A percentile compares a stretch with the other conserved stretches of the same genome.
Conservation (phyloP, 2,329 filamentous ascomycete species). For the Neoarthrinium moseri region DNA sequence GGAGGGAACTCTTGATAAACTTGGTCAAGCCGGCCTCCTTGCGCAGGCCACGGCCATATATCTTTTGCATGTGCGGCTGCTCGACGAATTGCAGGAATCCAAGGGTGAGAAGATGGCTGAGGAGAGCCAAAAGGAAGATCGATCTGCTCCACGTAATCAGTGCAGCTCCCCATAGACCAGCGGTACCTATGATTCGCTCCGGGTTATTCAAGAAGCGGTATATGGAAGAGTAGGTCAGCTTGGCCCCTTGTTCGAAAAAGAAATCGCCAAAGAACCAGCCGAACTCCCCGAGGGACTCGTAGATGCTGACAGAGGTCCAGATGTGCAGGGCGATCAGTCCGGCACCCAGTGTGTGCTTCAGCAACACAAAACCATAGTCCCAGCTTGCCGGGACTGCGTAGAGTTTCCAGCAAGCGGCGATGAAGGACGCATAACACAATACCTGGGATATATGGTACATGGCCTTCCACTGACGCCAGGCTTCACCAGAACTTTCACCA, state of each 20-base stretch:
- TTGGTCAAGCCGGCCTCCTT: conserved; percentile 88
- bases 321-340: conserved; percentile 82
- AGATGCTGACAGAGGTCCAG: conserved; percentile 91
- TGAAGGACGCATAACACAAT: conserved; percentile 85
- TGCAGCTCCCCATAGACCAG: conserved; percentile 92
- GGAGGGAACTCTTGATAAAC: conserved; percentile 83
- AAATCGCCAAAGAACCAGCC: conserved; percentile 99
- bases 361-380: conserved; percentile 78
- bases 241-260: conserved; percentile 87
- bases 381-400: conserved; percentile 85
- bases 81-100: conserved; percentile 92
- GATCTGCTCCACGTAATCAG: conserved; percentile 88
- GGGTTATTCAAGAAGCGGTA: conserved; percentile 98
- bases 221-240: conserved; percentile 93
- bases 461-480: conserved; percentile 97
- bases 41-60: conserved; percentile 83
- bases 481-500: conserved; percentile 85
- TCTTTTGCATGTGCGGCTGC: conserved; percentile 96
- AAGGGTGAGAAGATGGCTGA: conserved; percentile 82
- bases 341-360: conserved; percentile 83
- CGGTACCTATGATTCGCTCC: conserved; percentile 88
- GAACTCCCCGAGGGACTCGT: conserved; percentile 94
- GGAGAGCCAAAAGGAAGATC: conserved; percentile 81
- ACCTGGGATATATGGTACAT: conserved; percentile 91
- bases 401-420: conserved; percentile 94